Conservation (phyloP, 306 rosid genomes). For the Medicago ruthenica region DNA sequence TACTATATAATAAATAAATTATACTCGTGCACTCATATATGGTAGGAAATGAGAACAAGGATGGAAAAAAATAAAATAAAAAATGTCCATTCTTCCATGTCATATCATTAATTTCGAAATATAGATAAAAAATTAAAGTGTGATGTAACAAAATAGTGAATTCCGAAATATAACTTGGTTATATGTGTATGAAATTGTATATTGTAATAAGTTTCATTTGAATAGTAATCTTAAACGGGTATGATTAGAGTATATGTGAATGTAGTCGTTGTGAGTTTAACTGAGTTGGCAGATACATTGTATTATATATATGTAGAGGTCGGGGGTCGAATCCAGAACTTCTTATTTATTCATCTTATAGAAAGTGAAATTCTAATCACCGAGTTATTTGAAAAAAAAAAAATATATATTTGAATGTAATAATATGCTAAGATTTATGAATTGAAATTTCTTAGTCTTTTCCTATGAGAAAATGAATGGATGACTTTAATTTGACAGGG, state of each 20-base stretch:
- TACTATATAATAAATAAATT: too few relatives aligned
- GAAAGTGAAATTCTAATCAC: too few relatives aligned
- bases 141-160: neutral
- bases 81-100: neutral
- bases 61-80: neutral
- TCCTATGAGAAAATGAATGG: constrained; percentile 16
- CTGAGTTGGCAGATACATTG: too few relatives aligned
- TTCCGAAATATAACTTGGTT: neutral
- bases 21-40: too few relatives aligned
- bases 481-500: constrained; percentile 13
- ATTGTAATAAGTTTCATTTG: neutral
- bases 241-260: neutral
- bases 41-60: neutral
- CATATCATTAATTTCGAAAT: too few relatives aligned
- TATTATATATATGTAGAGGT: too few relatives aligned
- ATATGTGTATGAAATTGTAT: neutral
- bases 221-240: neutral
- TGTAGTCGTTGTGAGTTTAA: too few relatives aligned
- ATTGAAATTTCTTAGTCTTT: neutral
- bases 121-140: too few relatives aligned
- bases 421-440: constrained; percentile 1
- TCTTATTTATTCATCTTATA: too few relatives aligned
- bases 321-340: too few relatives aligned
- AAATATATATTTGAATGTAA: too few relatives aligned
- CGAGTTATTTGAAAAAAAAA: too few relatives aligned